Base-by-base conservation (phyloP, 2,329 filamentous ascomycete genomes). In the Anthostomella pinea region DNA sequence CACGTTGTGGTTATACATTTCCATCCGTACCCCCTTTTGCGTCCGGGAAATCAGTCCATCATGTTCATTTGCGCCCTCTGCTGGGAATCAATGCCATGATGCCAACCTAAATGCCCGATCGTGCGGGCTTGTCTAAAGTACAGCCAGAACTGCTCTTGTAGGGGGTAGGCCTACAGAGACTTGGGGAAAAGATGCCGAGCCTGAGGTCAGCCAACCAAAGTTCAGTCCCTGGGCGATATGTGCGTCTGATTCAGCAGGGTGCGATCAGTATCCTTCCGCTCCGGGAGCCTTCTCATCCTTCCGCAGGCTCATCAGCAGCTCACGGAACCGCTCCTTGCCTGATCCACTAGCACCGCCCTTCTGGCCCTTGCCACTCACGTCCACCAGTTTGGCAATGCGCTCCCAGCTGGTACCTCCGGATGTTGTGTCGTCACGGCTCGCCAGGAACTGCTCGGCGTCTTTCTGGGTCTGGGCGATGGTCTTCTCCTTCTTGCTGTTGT, bases 401-500 rank as follows among this genome's bases (percentile, higher is more conserved):
- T 98, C 93, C 93, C 93, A 98, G 74, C 87, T 95, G 5, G 93
- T 98, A 45, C 93, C 93, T 33, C 93, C 93, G 8, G 87, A 87
- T 16, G 89, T 87, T 24, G 90, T 96, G 63, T 97, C 90, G 63
- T 98, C 91, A 43, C 90, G 81, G 64, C 74, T 89, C 36, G 79
- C 83, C 30, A 97, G 70, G 66, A 97, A 98, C 59, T 95, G 82
- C 58, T 97, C 91, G 6, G 91, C 93, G 54, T 98, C 93, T 63
- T 86, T 85, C 56, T 84, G 81, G 38, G 91, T 93, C 70, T 95
- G 87, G 15, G 84, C 75, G 51, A 96, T 84, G 41, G 79, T 80
- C 77, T 97, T 97, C 64, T 98, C 93, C 64, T 93, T 91, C 72
- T 96, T 95, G 65, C 85, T 83, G 72, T 97, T 97, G 74, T 98